These are phyloP conservation scores for Avena insularis DNA, from an alignment of 176 grass and related monocot species.

Conservation along the genomic window DNA sequence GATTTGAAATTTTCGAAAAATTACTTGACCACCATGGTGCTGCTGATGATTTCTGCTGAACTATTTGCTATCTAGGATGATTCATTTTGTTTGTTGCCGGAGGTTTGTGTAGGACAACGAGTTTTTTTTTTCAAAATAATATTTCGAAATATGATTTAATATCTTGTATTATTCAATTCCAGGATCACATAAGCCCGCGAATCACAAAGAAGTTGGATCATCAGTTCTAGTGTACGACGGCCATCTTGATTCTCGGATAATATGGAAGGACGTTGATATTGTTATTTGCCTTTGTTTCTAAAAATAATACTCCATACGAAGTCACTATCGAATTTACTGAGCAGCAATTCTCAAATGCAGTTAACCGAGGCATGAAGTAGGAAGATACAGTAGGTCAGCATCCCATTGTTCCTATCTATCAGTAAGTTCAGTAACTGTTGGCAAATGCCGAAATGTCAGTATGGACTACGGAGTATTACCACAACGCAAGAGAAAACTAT, in stretches of 20 bases:
- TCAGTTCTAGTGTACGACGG: not conserved
- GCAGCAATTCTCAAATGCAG: not conserved
- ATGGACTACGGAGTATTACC: not conserved
- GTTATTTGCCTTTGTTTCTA: not conserved
- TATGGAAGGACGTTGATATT: not conserved
- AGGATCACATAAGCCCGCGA: too few relatives aligned
- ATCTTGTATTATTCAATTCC: too few relatives aligned
- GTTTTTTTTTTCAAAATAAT: too few relatives aligned
- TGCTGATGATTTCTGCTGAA: too few relatives aligned
- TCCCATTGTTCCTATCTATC: not conserved
- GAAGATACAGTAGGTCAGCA: not conserved
- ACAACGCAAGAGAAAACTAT: not conserved
- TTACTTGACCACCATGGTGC: too few relatives aligned
- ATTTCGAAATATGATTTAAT: too few relatives aligned
- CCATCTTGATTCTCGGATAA: not conserved
- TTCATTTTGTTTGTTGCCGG: too few relatives aligned
- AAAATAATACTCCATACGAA: not conserved
- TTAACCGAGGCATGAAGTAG: not conserved
- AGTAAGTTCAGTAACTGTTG: not conserved
- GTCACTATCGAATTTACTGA: not conserved
- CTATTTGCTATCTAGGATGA: too few relatives aligned
- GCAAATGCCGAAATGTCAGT: not conserved
- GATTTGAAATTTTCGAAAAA: too few relatives aligned
- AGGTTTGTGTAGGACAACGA: too few relatives aligned
- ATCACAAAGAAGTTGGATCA: not conserved